Percentiles rank a stretch among this genome's conserved stretches.
These are phyloP conservation scores for Leccinum imitatum DNA, from an alignment of 768 basidiomycete species.

Conservation along the genomic window DNA sequence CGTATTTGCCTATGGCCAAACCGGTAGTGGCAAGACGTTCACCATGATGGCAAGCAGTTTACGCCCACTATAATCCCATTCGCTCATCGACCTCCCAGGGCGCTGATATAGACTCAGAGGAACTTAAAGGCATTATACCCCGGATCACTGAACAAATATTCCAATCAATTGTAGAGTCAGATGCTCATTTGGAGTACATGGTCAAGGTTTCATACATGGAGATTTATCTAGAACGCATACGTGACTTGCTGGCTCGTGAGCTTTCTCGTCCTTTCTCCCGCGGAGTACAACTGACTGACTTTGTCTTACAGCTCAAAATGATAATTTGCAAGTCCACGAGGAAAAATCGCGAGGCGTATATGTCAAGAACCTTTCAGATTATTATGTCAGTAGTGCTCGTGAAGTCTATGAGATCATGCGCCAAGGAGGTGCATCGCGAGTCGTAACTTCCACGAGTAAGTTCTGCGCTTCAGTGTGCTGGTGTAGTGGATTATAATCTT, in stretches of 20 bases:
- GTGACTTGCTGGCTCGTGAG: constrained; percentile 94
- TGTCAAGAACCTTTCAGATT: constrained; percentile 95
- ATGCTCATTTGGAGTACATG: constrained; percentile 93
- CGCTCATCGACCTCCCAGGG: constrained; percentile 53
- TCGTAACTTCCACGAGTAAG: constrained; percentile 93
- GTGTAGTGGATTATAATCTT: constrained; percentile 3
- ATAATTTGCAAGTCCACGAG: constrained; percentile 97
- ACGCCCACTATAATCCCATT: constrained; percentile 5
- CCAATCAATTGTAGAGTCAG: constrained; percentile 94
- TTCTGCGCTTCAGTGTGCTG: constrained; percentile 13
- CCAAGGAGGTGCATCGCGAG: constrained; percentile 87
- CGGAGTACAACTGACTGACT: not conserved
- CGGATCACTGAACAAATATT: constrained; percentile 99
- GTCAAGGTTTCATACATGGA: constrained; percentile 99
- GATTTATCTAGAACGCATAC: constrained; percentile 95
- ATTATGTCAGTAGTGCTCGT: constrained; percentile 92
- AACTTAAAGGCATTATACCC: constrained; percentile 94
- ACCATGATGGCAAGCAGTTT: constrained; percentile 87
- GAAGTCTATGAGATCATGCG: constrained; percentile 99
- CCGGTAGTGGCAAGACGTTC: constrained; percentile 95
- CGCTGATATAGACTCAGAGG: constrained; percentile 93
- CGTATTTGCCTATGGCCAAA: constrained; percentile 96
- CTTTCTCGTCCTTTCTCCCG: not conserved
- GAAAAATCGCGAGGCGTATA: constrained; percentile 98
- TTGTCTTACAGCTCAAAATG: constrained; percentile 74